Conservation (phyloP, 2,329 filamentous ascomycete species). For the Botrytis elliptica region DNA sequence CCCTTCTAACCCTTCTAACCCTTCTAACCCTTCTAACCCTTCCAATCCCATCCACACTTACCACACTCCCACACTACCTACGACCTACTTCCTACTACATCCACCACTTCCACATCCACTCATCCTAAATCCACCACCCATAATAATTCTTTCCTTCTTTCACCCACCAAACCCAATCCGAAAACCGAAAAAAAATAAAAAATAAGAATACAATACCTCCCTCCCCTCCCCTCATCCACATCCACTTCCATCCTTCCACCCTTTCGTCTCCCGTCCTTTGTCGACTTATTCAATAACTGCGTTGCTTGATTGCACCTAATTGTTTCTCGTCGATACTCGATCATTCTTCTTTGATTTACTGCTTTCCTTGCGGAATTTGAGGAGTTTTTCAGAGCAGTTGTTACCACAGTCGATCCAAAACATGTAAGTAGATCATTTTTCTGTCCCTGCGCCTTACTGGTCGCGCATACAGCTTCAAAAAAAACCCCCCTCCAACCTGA, state of each 20-base stretch:
- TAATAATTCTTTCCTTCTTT: slow-evolving; percentile 16
- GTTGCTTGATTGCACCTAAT: slow-evolving; percentile 36
- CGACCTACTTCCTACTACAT: not conserved
- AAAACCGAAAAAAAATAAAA: not conserved
- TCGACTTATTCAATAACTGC: slow-evolving; percentile 28
- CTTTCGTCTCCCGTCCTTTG: slow-evolving; percentile 29
- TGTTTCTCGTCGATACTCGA: slow-evolving; percentile 40
- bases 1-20: not conserved
- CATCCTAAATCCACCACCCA: not conserved
- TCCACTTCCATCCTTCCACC: slow-evolving; percentile 17
- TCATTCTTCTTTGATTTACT: slow-evolving; percentile 41
- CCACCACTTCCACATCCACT: not conserved
- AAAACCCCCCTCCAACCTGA: slow-evolving; percentile 28
- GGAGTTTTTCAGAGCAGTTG: slow-evolving; percentile 32
- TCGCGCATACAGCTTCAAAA: slow-evolving; percentile 30
- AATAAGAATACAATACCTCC: not conserved
- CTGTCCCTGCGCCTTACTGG: slow-evolving; percentile 36
- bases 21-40: not conserved
- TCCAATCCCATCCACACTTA: too few relatives aligned
- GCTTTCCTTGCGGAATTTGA: slow-evolving; percentile 34
- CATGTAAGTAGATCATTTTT: slow-evolving; percentile 37
- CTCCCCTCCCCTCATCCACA: slow-evolving; percentile 20
- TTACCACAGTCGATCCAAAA: slow-evolving; percentile 34
- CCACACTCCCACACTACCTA: too few relatives aligned
- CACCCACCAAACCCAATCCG: not conserved